Percentiles rank a stretch among this genome's conserved stretches.
Conservation (phyloP, 768 basidiomycete genomes). For the Punctularia strigosozonata region DNA sequence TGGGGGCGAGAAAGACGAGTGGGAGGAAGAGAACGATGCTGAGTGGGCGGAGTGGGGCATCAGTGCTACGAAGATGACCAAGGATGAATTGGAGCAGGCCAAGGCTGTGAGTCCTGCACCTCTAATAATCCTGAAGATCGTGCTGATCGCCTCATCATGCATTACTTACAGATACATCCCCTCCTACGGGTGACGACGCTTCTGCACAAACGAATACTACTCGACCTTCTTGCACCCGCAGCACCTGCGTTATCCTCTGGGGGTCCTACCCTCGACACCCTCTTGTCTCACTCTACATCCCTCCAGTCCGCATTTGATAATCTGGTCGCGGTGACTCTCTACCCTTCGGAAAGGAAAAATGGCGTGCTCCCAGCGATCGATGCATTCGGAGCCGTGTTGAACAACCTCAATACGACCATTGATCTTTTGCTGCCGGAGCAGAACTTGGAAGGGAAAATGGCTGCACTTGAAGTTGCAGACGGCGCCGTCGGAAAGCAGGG, state of each 20-base stretch:
- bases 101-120: slow-evolving; percentile 35
- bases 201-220: slow-evolving; percentile 49
- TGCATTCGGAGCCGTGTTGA: slow-evolving; percentile 24
- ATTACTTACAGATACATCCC: slow-evolving; percentile 36
- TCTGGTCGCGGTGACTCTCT: slow-evolving; percentile 51
- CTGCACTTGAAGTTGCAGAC: slow-evolving; percentile 11
- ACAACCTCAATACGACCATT: slow-evolving; percentile 22
- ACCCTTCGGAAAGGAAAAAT: slow-evolving; percentile 44
- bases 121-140: slow-evolving; percentile 2
- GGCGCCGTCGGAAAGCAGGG: neutral
- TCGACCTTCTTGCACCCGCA: slow-evolving; percentile 30
- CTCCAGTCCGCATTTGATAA: slow-evolving; percentile 53
- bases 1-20: slow-evolving; percentile 21
- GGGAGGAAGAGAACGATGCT: slow-evolving; percentile 23
- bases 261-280: slow-evolving; percentile 30
- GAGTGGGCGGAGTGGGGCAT: slow-evolving; percentile 60
- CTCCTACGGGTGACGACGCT: slow-evolving; percentile 47
- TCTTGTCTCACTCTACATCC: slow-evolving; percentile 36
- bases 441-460: slow-evolving; percentile 15
- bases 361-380: slow-evolving; percentile 28
- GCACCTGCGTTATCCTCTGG: slow-evolving; percentile 13
- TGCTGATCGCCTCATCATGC: neutral
- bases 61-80: slow-evolving; percentile 30
- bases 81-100: slow-evolving; percentile 40
- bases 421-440: slow-evolving; percentile 12